Percentiles rank a stretch among this genome's conserved stretches.
Conservation (phyloP, 768 basidiomycete genomes). For the Obba rivulosa region DNA sequence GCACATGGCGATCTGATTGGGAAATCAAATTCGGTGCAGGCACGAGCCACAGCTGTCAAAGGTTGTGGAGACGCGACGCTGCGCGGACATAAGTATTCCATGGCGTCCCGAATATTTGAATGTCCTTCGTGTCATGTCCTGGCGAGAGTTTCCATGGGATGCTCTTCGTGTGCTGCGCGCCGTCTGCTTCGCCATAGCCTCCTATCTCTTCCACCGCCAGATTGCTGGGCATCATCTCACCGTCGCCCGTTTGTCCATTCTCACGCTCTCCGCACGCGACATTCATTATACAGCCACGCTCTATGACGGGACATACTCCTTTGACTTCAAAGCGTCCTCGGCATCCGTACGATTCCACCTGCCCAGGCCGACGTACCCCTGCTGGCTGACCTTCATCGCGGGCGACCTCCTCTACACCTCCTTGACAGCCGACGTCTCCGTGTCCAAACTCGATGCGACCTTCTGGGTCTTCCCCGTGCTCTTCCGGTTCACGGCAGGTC, state of each 20-base stretch:
- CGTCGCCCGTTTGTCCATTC: conserved; percentile 10
- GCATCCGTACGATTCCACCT: conserved; percentile 23
- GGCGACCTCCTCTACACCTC: conserved; percentile 29
- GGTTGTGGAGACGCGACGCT: too few relatives aligned
- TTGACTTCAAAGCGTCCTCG: conserved; percentile 11
- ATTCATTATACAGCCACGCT: conserved; percentile 15
- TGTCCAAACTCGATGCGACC: conserved; percentile 17
- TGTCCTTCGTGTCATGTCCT: too few relatives aligned
- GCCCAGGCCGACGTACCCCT: conserved; percentile 24
- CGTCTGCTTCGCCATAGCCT: conserved; percentile 5
- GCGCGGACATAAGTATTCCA: too few relatives aligned
- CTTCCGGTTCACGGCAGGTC: conserved; percentile 31
- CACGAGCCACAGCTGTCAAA: too few relatives aligned
- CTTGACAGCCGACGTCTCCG: conserved; percentile 17
- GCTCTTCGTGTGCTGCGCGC: background rate
- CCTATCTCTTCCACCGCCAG: conserved; percentile 11
- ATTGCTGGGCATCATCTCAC: conserved; percentile 11
- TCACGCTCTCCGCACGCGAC: conserved; percentile 8
- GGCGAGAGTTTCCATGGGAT: background rate
- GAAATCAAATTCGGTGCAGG: too few relatives aligned
- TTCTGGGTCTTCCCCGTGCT: conserved; percentile 36
- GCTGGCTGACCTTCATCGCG: conserved; percentile 27
- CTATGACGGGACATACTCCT: conserved; percentile 14
- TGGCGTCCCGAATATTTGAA: too few relatives aligned
- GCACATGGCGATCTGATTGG: too few relatives aligned